These are phyloP conservation scores for Cantharellus anzutake DNA, from an alignment of 768 basidiomycete species.

Conservation along the genomic window DNA sequence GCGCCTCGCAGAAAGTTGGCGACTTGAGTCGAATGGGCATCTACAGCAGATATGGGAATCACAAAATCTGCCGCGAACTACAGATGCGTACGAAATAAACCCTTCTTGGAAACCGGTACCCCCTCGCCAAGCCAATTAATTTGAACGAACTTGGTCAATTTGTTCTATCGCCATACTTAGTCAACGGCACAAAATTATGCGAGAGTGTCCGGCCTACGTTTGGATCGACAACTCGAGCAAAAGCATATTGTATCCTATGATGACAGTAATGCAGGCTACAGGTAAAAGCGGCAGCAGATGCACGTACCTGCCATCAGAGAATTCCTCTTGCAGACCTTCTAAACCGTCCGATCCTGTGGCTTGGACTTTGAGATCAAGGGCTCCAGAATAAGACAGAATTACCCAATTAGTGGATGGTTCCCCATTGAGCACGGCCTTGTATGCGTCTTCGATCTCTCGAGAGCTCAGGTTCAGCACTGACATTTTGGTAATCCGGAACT, in stretches of 20 bases:
- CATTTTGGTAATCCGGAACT: background rate
- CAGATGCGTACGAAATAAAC: conserved; percentile 42
- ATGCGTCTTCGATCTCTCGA: conserved; percentile 50
- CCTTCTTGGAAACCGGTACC: conserved; percentile 82
- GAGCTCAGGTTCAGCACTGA: conserved; percentile 43
- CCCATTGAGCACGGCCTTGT: conserved; percentile 51
- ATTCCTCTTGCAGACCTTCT: conserved; percentile 65
- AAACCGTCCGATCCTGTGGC: conserved; percentile 21
- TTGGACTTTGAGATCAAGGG: conserved; percentile 21
- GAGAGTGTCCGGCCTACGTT: conserved; percentile 32
- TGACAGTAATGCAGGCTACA: background rate
- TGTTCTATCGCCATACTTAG: conserved; percentile 30
- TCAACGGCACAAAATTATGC: background rate
- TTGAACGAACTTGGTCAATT: conserved; percentile 80
- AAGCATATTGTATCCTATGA: conserved; percentile 81
- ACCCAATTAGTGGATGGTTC: conserved; percentile 32
- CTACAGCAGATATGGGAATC: conserved; percentile 9
- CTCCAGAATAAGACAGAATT: conserved; percentile 13
- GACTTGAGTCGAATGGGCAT: conserved; percentile 68
- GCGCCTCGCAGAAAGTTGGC: conserved; percentile 62
- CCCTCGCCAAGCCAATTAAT: conserved; percentile 98
- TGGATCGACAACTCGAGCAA: conserved; percentile 65
- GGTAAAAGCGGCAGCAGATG: background rate
- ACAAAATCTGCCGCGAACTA: background rate
- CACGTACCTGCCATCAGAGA: conserved; percentile 74